Evolutionary conservation across 179 eudicot genomes (phyloP).

Genomic region (Silene coronaria): DNA sequence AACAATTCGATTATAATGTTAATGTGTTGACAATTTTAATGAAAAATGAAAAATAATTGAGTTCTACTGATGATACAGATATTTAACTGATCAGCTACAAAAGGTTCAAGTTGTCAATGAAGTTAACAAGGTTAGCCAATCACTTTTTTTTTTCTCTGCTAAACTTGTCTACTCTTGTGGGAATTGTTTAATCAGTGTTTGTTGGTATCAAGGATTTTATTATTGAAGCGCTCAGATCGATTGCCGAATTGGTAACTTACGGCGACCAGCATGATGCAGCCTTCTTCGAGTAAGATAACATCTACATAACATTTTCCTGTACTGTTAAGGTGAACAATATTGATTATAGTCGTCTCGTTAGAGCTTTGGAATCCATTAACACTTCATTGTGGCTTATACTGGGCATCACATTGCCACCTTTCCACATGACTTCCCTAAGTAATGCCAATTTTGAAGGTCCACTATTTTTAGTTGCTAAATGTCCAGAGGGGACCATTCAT

Average conservation of each 20-base stretch:
- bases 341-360: background rate
- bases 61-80: slow-evolving; percentile 38
- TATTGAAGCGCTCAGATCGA: slow-evolving; percentile 85
- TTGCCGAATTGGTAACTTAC: slow-evolving; percentile 85
- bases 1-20: too few species aligned
- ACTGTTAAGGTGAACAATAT: background rate
- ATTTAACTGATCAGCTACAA: slow-evolving; percentile 74
- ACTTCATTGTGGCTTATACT: background rate
- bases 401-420: background rate
- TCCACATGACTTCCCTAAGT: background rate
- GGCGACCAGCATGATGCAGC: slow-evolving; percentile 93
- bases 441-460: too few species aligned
- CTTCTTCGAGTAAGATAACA: slow-evolving; percentile 69
- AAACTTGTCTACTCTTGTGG: background rate
- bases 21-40: background rate
- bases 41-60: background rate
- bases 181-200: background rate
- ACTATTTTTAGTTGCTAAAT: too few species aligned
- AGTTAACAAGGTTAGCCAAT: slow-evolving; percentile 70
- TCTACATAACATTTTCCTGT: too few species aligned
- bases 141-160: background rate
- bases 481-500: too few species aligned
- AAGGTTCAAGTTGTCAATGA: slow-evolving; percentile 84
- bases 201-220: slow-evolving; percentile 59
- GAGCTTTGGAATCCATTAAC: background rate